phyloP scores from a whole-genome alignment of 2,329 filamentous ascomycete species.

The Claviceps pusilla region DNA sequence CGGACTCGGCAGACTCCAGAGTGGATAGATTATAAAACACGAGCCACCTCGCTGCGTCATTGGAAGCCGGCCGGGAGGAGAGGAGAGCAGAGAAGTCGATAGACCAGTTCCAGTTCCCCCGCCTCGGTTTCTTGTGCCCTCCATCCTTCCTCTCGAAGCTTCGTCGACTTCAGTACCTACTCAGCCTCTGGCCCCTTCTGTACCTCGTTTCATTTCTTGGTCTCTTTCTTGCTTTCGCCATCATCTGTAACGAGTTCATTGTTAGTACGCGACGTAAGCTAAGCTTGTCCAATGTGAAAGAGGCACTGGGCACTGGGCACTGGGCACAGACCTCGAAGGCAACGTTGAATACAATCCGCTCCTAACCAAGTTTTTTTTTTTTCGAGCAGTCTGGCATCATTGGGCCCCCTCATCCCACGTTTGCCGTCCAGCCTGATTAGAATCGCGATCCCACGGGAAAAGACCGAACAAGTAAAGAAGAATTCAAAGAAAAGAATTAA shows the following conservation, averaged over 20 bases:
- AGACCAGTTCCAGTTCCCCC: background rate
- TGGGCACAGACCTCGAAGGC: background rate
- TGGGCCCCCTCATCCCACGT: background rate
- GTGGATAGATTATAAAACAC: background rate
- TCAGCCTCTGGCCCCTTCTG: too few relatives aligned
- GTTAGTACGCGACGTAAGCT: background rate
- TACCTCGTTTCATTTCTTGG: too few relatives aligned
- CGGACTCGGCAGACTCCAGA: background rate
- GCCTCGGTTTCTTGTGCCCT: background rate
- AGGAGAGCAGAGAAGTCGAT: background rate
- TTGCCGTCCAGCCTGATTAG: background rate
- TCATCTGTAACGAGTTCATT: background rate
- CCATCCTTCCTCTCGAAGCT: background rate
- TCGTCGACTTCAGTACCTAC: background rate
- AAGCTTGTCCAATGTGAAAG: background rate
- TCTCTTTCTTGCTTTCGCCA: background rate
- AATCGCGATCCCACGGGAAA: background rate
- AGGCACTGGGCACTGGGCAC: background rate
- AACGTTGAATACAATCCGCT: background rate
- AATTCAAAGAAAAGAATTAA: background rate
- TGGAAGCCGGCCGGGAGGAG: background rate
- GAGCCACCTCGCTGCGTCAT: slow-evolving; percentile 1
- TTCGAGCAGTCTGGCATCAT: background rate
- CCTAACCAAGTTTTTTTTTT: background rate
- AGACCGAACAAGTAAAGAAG: background rate